Conservation (phyloP, 2,329 filamentous ascomycete genomes). For the Cladosporium colombiae region DNA sequence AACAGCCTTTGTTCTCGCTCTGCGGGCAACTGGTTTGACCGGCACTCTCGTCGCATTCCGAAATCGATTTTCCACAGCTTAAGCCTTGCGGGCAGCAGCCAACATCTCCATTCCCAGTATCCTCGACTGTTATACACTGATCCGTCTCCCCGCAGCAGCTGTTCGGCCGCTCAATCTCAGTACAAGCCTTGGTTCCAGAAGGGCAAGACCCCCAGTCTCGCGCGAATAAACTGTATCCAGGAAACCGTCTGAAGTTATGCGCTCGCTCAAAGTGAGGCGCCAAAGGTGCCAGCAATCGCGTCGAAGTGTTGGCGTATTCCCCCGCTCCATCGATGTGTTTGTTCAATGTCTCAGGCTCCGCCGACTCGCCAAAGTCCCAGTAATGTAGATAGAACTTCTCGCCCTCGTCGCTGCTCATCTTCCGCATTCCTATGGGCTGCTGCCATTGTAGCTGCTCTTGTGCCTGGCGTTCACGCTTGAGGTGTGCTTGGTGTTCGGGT, state of each 20-base stretch:
- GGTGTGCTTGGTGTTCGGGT: conserved; percentile 48
- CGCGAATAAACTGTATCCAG: conserved; percentile 43
- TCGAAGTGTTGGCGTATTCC: conserved; percentile 7
- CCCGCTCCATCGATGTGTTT: neutral
- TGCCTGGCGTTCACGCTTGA: conserved; percentile 44
- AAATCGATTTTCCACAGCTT: conserved; percentile 64
- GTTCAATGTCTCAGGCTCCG: conserved; percentile 1
- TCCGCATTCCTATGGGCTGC: conserved; percentile 65
- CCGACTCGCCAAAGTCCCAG: conserved; percentile 49
- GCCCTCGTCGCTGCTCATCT: conserved; percentile 69
- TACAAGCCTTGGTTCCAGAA: conserved; percentile 64
- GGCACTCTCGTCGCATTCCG: conserved; percentile 56
- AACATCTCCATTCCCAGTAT: conserved; percentile 63
- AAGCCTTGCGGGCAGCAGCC: conserved; percentile 72
- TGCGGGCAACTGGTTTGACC: conserved; percentile 66
- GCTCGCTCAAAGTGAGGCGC: conserved; percentile 15
- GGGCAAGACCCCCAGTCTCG: conserved; percentile 66
- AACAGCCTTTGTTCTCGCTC: conserved; percentile 71
- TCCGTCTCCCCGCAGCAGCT: conserved; percentile 71
- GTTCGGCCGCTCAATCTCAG: conserved; percentile 63
- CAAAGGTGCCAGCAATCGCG: conserved; percentile 17
- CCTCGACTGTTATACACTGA: conserved; percentile 64
- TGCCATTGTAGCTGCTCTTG: conserved; percentile 43
- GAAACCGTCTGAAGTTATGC: conserved; percentile 18
- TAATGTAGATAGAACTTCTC: conserved; percentile 75